Evolutionary conservation across 176 grass and related monocot genomes (phyloP).

Genomic region (Lolium perenne): DNA sequence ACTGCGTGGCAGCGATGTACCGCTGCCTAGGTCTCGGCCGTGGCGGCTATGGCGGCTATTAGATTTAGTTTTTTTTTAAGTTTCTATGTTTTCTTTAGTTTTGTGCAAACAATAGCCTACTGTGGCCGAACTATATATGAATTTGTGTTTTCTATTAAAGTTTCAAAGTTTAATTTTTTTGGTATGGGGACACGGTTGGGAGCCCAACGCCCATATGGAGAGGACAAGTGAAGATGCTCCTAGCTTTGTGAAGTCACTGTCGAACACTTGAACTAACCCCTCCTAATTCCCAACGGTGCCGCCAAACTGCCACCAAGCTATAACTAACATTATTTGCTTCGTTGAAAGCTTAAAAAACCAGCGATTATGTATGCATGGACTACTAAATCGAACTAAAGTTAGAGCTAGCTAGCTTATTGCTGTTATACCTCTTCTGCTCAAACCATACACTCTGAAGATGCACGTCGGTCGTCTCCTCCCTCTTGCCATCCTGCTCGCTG

Average conservation of each 20-base stretch:
- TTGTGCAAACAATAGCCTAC: too few relatives aligned
- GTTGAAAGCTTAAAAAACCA: background rate
- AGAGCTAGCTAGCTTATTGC: background rate
- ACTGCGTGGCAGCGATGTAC: too few relatives aligned
- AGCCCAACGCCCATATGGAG: too few relatives aligned
- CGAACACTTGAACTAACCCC: background rate
- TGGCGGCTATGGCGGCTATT: too few relatives aligned
- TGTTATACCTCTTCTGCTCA: background rate
- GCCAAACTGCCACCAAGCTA: conserved; percentile 17
- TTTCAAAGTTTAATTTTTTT: too few relatives aligned
- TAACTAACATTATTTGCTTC: background rate
- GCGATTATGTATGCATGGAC: background rate
- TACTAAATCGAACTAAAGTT: background rate
- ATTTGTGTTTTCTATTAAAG: too few relatives aligned
- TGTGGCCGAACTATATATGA: too few relatives aligned
- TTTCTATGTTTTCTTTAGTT: too few relatives aligned
- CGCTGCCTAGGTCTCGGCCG: too few relatives aligned
- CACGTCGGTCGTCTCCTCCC: background rate
- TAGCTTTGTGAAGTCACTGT: background rate
- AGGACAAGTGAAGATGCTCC: too few relatives aligned
- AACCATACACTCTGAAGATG: background rate
- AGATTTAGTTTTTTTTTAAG: too few relatives aligned
- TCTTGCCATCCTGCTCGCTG: conserved; percentile 16
- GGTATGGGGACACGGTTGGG: too few relatives aligned
- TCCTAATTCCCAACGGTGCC: background rate